Conservation (phyloP, 164 flowering plant species). For the Sedum album region DNA sequence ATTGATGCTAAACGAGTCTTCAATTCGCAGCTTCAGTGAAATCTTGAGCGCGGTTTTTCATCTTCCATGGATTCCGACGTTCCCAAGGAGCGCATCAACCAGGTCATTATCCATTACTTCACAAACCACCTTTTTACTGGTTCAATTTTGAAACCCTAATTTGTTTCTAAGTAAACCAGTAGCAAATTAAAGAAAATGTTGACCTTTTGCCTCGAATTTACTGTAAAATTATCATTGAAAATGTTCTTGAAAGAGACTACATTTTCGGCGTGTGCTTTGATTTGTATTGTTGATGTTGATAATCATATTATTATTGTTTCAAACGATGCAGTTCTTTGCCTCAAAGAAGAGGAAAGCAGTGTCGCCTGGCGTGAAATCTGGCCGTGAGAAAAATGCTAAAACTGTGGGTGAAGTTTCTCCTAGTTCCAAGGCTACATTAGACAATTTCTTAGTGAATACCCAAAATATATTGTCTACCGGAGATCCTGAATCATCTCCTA, state of each 20-base stretch:
- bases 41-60: background rate
- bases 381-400: slow-evolving; percentile 29
- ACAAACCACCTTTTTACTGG: background rate
- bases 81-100: slow-evolving; percentile 26
- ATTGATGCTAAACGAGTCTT: no score
- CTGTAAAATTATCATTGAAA: background rate
- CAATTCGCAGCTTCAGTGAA: no score
- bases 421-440: slow-evolving; percentile 55
- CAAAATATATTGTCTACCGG: slow-evolving; percentile 12
- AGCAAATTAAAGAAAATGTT: background rate
- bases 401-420: slow-evolving; percentile 42
- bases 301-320: background rate
- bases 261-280: background rate
- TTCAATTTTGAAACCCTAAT: background rate
- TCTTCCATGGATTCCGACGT: slow-evolving; percentile 26
- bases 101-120: slow-evolving; percentile 15
- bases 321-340: slow-evolving; percentile 48
- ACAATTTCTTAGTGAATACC: slow-evolving; percentile 40
- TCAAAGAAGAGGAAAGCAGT: slow-evolving; percentile 57
- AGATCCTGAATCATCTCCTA: slow-evolving; percentile 13
- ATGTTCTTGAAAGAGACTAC: background rate
- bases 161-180: background rate
- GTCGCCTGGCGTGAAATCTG: slow-evolving; percentile 42
- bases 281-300: background rate
- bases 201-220: background rate